These are phyloP conservation scores for Coccomyxa sp. DNA, from an alignment of 139 green algal genomes.

Conservation along the genomic window DNA sequence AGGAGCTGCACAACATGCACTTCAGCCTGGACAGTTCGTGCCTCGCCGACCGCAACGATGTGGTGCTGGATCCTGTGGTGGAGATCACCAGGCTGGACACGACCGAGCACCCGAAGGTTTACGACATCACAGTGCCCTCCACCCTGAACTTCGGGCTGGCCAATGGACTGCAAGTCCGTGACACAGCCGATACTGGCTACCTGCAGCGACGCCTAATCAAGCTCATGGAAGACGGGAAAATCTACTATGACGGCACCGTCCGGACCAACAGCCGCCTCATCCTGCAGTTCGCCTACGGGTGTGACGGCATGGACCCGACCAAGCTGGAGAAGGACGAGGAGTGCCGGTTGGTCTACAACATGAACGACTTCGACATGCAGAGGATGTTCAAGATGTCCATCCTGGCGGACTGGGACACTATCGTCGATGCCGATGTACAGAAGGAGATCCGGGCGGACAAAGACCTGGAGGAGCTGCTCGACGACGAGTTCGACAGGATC, in stretches of 20 bases:
- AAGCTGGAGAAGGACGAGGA: background rate
- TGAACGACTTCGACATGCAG: background rate
- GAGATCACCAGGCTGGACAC: background rate
- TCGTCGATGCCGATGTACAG: background rate
- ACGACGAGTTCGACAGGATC: background rate
- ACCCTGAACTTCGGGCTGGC: background rate
- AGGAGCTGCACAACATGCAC: background rate
- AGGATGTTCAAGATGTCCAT: background rate
- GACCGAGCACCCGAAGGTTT: background rate
- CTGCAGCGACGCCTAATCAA: background rate
- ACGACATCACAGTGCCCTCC: background rate
- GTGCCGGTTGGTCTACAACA: background rate
- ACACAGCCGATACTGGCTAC: background rate
- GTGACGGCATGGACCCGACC: background rate
- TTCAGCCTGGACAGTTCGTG: background rate
- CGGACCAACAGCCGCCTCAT: background rate
- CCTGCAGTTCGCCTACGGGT: background rate
- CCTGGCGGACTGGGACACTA: background rate
- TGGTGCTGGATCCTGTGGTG: background rate
- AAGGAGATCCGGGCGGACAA: background rate
- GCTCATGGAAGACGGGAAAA: background rate
- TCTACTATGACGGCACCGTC: background rate
- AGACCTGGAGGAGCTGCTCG: background rate
- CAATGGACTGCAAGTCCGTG: background rate
- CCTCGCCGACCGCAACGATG: background rate